Evolutionary conservation across 352 stramenopile genomes (phyloP), one percentile per base, ranked within the genome.

Genomic region (Globisporangium abappressorium): DNA sequence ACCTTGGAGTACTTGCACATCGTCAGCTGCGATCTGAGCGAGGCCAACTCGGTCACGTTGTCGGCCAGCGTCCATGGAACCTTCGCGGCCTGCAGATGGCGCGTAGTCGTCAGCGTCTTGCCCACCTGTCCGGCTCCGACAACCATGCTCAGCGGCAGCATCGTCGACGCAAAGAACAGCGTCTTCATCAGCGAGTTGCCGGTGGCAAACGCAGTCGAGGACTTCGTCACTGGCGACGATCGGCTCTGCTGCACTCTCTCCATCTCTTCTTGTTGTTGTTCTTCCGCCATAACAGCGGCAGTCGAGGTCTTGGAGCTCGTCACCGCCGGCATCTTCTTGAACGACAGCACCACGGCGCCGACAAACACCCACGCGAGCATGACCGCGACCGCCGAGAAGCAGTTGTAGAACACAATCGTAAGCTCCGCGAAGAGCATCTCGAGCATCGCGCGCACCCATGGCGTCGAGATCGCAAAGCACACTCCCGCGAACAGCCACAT

Each of bases 1-100:
- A 74, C 78, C 34, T 87, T 87, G 24, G 83, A 87, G 69, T 89
- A 91, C 57, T 65, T 87, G 74, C 83, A 91, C 71, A 72, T 80
- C 57, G 76, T 78, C 9, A 88, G 72, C 53, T 85, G 62, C n/a
- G 66, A 53, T n/a, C 69, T 28, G 47, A 83, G 58, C 20, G 67
- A 22, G 22, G 67, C 70, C 22, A 87, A 54, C 5, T 70, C 56
- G 20, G 73, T 82, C 15, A 56, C 66, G 26, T 85, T 87, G 46
- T 83, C 76, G 1, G 76, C 71, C 26, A 84, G 71, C 5, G 69
- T 81, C 65, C 72, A 82, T 20, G 79, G 77, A 12, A 82, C 70
- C 30, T 68, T 68, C 8, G 38, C 28, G 24, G 26, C 47, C 26
- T 47, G 20, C 28, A 70, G 34, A 38, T 70, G 65, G 12, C 65